phyloP scores from a whole-genome alignment of 495 filamentous ascomycete species.

The Penicillium pancosmium region DNA sequence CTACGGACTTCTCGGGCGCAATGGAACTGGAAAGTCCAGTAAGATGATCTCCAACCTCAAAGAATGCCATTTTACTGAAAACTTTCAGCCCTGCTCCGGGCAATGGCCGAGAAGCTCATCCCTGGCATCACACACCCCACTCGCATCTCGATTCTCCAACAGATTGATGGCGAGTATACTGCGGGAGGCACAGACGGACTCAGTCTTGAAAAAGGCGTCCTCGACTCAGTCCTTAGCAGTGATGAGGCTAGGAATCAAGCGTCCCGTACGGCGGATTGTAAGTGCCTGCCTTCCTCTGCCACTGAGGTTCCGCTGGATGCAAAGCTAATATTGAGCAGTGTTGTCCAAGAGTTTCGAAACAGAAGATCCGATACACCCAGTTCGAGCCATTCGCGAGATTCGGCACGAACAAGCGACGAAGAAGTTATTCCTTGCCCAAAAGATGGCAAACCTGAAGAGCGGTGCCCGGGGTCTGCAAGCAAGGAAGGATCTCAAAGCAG shows the following conservation, averaged over 20 bases:
- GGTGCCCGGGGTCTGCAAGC: slow-evolving; percentile 73
- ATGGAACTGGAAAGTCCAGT: slow-evolving; percentile 84
- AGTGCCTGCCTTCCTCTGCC: slow-evolving; percentile 16
- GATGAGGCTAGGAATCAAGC: slow-evolving; percentile 63
- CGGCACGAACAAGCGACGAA: slow-evolving; percentile 59
- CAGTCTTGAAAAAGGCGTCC: slow-evolving; percentile 45
- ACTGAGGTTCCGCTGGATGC: neutral
- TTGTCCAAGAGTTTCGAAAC: slow-evolving; percentile 49
- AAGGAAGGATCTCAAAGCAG: slow-evolving; percentile 65
- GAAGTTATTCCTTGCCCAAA: slow-evolving; percentile 66
- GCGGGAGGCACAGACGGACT: slow-evolving; percentile 15
- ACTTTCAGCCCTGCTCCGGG: slow-evolving; percentile 63
- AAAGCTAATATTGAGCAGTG: slow-evolving; percentile 20
- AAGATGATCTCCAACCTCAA: slow-evolving; percentile 20
- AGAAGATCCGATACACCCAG: slow-evolving; percentile 56
- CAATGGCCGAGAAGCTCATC: slow-evolving; percentile 76
- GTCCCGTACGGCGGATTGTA: slow-evolving; percentile 59
- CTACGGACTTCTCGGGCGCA: slow-evolving; percentile 76
- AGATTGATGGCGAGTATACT: slow-evolving; percentile 54
- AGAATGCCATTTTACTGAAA: neutral
- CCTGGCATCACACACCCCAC: slow-evolving; percentile 73
- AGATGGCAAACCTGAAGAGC: slow-evolving; percentile 71
- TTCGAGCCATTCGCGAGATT: slow-evolving; percentile 61
- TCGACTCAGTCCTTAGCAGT: slow-evolving; percentile 69
- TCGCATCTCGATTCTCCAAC: slow-evolving; percentile 70